Evolutionary conservation across 1,284 basidiomycete genomes (phyloP), one percentile per base, ranked within the genome.

Genomic region (Fomitopsis schrenkii): DNA sequence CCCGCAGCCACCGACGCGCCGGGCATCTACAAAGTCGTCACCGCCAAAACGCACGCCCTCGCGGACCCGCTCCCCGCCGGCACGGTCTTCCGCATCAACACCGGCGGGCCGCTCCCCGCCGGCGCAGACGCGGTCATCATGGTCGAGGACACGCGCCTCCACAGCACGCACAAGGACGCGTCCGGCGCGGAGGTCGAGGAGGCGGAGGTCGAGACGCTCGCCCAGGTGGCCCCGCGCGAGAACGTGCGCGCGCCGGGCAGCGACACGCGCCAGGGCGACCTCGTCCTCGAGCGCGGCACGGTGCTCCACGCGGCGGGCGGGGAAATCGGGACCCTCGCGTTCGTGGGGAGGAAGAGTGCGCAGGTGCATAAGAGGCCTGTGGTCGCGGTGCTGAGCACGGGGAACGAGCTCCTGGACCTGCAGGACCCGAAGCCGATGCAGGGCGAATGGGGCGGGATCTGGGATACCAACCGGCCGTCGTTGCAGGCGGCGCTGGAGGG

Each of bases 71-170:
- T 91, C 2, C 84, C 86, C 0, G 63, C 69, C 4, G 83, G 81
- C 6, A 75, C 75, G 9, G 80, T 93, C 59, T 92, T 87, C 71
- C 85, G 92, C 50, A 84, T 95, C 72, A 93, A 91, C 74, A 91
- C 90, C 0, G 90, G 93, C 6, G 88, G 84, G 1, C 85, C 91
- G 0, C 76, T 96, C 1, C 94, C 94, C 0, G 70, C 74, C 0
- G 92, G 90, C 2, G 77, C 89, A 7, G 88, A 95, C 70, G 77
- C 91, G 0, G 87, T 95, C 0, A 87, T 96, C 71, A 95, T 95
- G 93, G 94, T 96, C 17, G 94, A 96, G 75, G 94, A 96, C 69
- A 95, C 94, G 0, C 83, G 85, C 59, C 79, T 96, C 12, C 76
- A 85, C 14, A 82, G 83, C 9, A 82, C 81, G 1, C 65, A 74